These are phyloP conservation scores for Coemansia sp. DNA, from an alignment of 192 early-diverging fungal species.

Conservation along the genomic window DNA sequence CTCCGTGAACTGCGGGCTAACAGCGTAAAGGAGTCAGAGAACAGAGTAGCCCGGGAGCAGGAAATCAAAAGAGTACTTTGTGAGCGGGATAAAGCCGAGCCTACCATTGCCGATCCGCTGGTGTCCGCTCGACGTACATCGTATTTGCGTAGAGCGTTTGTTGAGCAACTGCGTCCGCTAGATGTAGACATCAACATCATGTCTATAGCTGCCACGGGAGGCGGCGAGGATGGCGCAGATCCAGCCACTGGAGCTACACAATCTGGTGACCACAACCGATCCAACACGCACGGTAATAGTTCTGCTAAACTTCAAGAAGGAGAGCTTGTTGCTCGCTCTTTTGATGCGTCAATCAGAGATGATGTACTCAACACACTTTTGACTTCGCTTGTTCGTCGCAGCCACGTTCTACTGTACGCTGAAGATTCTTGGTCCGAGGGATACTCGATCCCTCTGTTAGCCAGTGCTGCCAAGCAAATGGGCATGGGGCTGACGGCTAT, in stretches of 20 bases:
- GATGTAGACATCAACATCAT: slow-evolving; percentile 10
- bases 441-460: slow-evolving; percentile 39
- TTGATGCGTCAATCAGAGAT: slow-evolving; percentile 25
- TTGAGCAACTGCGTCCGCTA: slow-evolving; percentile 37
- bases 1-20: slow-evolving; percentile 16
- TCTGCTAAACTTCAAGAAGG: not conserved
- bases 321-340: slow-evolving; percentile 20
- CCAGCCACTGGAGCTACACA: not conserved
- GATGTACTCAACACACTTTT: slow-evolving; percentile 41
- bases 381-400: slow-evolving; percentile 36
- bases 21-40: slow-evolving; percentile 19
- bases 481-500: slow-evolving; percentile 31
- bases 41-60: slow-evolving; percentile 21
- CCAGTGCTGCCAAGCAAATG: slow-evolving; percentile 14
- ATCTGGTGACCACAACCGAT: not conserved
- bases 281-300: too few species aligned
- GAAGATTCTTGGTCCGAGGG: slow-evolving; percentile 55
- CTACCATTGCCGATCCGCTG: not conserved
- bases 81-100: slow-evolving; percentile 12
- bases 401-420: slow-evolving; percentile 45
- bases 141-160: slow-evolving; percentile 28
- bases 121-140: not conserved
- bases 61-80: slow-evolving; percentile 23
- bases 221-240: slow-evolving; percentile 9
- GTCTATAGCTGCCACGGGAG: not conserved